Conservation (phyloP, 2,329 filamentous ascomycete species). For the Stagonosporopsis vannaccii region DNA sequence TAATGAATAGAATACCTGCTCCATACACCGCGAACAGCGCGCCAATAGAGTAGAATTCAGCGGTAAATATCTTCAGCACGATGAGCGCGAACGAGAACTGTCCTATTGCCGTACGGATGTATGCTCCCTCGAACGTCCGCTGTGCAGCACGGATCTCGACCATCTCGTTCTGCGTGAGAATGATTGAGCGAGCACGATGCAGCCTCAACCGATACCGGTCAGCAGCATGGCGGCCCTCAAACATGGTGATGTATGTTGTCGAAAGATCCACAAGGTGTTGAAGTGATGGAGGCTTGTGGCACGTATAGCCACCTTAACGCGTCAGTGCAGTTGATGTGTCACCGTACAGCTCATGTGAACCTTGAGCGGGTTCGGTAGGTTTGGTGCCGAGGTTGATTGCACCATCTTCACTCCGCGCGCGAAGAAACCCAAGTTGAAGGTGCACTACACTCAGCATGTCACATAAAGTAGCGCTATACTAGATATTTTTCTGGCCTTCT, state of each 20-base stretch:
- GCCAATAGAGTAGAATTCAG: constrained; percentile 96
- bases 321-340: constrained; percentile 5
- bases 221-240: constrained; percentile 66
- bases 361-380: constrained; percentile 10
- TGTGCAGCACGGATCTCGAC: constrained; percentile 95
- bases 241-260: constrained; percentile 1
- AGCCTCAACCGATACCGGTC: constrained; percentile 80
- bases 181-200: constrained; percentile 82
- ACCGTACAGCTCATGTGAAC: constrained; percentile 4
- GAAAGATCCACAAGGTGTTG: neutral
- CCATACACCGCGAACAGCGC: constrained; percentile 94
- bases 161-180: constrained; percentile 83
- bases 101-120: constrained; percentile 90
- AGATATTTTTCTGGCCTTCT: no score
- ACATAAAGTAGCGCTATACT: neutral
- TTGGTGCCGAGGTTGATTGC: constrained; percentile 15
- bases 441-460: neutral
- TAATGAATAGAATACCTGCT: constrained; percentile 80
- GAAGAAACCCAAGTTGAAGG: neutral
- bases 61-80: constrained; percentile 94
- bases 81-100: constrained; percentile 96
- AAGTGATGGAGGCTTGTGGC: neutral
- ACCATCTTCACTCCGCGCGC: neutral
- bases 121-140: constrained; percentile 95
- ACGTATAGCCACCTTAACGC: neutral